These are phyloP conservation scores for Allium sativum DNA, from an alignment of 106 monocot species.

Conservation along the genomic window DNA sequence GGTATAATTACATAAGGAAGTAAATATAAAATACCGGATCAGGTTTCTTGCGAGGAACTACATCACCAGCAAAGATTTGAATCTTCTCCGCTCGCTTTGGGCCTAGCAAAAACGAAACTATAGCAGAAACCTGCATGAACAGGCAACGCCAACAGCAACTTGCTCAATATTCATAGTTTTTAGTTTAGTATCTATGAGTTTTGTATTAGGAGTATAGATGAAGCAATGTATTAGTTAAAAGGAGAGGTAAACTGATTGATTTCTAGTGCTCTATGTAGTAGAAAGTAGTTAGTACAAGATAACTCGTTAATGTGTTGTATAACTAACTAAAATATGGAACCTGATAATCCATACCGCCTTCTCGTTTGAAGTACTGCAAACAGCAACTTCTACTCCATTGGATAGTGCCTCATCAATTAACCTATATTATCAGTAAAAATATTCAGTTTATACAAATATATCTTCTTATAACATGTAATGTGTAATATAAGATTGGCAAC, in stretches of 20 bases:
- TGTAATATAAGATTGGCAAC: too few species aligned
- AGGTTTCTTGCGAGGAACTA: constrained; percentile 97
- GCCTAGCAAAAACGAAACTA: constrained; percentile 89
- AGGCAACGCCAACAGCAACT: too few species aligned
- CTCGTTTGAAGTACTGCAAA: constrained; percentile 98
- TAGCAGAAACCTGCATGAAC: constrained; percentile 70
- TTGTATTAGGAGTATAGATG: too few species aligned
- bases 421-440: constrained; percentile 17
- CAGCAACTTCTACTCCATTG: constrained; percentile 84
- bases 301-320: too few species aligned
- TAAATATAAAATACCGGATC: constrained; percentile 61
- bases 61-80: constrained; percentile 90
- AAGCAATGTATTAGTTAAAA: too few species aligned
- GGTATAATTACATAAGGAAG: neutral
- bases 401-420: constrained; percentile 80
- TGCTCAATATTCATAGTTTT: too few species aligned
- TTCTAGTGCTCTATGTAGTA: too few species aligned
- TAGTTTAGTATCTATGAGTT: too few species aligned
- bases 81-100: constrained; percentile 78
- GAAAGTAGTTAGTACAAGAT: too few species aligned
- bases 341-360: constrained; percentile 75
- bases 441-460: too few species aligned
- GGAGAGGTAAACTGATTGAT: too few species aligned
- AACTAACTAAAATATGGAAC: constrained; percentile 10
- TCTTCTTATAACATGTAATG: too few species aligned